Conservation (phyloP, 352 stramenopile species). For the Pythium plurisporium region DNA sequence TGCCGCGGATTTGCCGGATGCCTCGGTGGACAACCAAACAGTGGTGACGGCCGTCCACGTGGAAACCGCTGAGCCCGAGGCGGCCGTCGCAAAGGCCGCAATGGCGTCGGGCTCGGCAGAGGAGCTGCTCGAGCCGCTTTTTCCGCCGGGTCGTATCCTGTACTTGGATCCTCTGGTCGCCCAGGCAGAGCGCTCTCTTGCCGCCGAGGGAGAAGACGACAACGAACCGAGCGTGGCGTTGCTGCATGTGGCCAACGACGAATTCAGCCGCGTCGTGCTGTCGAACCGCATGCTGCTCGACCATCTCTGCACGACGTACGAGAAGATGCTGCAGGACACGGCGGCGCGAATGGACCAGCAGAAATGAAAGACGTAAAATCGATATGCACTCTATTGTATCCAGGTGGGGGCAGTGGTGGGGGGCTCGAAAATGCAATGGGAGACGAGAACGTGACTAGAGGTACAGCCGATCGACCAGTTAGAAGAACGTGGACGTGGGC, state of each 20-base stretch:
- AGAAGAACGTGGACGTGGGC: slow-evolving; percentile 19
- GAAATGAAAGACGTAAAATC: neutral
- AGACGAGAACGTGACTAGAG: no score
- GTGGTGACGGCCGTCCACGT: neutral
- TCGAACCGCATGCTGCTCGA: slow-evolving; percentile 83
- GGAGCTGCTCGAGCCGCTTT: slow-evolving; percentile 50
- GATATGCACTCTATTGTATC: slow-evolving; percentile 10
- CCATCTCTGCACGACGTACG: slow-evolving; percentile 83
- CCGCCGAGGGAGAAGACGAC: neutral
- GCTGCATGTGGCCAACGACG: slow-evolving; percentile 55
- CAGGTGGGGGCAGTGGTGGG: neutral
- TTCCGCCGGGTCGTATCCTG: slow-evolving; percentile 65
- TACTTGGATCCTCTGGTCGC: slow-evolving; percentile 66
- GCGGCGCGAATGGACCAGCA: slow-evolving; percentile 1
- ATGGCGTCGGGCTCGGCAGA: neutral
- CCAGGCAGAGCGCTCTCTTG: no score
- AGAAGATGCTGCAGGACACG: slow-evolving; percentile 40
- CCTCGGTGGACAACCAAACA: neutral
- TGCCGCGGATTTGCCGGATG: neutral
- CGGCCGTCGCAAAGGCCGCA: neutral
- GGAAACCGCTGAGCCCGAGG: neutral
- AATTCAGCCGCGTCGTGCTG: slow-evolving; percentile 69
- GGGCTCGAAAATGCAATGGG: no score
- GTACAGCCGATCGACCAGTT: neutral
- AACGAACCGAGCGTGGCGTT: slow-evolving; percentile 37